These are phyloP conservation scores for Curvularia hawaiiensis DNA, from an alignment of 2,329 filamentous ascomycete genomes.

Conservation along the genomic window DNA sequence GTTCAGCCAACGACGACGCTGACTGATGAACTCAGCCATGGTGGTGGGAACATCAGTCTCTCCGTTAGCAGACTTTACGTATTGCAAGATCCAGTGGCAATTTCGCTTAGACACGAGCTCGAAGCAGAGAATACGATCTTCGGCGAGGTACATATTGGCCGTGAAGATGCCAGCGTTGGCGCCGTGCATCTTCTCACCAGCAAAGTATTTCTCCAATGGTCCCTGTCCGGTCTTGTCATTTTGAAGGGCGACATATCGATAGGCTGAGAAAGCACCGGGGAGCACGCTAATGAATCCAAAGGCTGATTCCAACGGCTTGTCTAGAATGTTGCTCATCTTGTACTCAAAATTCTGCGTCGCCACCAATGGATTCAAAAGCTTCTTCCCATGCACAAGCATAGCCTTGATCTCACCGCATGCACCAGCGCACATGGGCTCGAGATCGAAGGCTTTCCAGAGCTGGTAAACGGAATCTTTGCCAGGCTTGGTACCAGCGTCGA, in stretches of 20 bases:
- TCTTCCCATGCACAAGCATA: constrained; percentile 88
- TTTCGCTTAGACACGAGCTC: constrained; percentile 97
- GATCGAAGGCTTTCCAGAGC: constrained; percentile 96
- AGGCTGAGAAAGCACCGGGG: constrained; percentile 97
- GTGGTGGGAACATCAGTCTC: constrained; percentile 96
- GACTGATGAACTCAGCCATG: constrained; percentile 92
- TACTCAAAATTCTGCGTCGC: constrained; percentile 99
- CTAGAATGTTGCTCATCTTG: constrained; percentile 99
- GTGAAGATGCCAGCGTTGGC: constrained; percentile 95
- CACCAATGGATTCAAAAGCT: constrained; percentile 89
- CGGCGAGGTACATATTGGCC: constrained; percentile 98
- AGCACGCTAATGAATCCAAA: constrained; percentile 98
- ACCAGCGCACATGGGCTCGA: constrained; percentile 96
- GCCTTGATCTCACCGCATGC: constrained; percentile 99
- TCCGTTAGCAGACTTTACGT: constrained; percentile 95
- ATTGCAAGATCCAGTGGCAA: constrained; percentile 96
- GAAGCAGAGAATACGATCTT: constrained; percentile 98
- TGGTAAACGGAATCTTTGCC: constrained; percentile 96
- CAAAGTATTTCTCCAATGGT: constrained; percentile 94
- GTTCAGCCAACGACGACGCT: constrained; percentile 96
- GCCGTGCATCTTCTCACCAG: constrained; percentile 93
- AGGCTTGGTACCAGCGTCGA: constrained; percentile 95
- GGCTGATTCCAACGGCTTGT: constrained; percentile 95
- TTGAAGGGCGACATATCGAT: constrained; percentile 90
- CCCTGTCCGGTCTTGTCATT: constrained; percentile 96